Evolutionary conservation across 1,139 yeast genomes (phyloP), one percentile per base, ranked within the genome.

Genomic region (Saccharomyces hybrid): DNA sequence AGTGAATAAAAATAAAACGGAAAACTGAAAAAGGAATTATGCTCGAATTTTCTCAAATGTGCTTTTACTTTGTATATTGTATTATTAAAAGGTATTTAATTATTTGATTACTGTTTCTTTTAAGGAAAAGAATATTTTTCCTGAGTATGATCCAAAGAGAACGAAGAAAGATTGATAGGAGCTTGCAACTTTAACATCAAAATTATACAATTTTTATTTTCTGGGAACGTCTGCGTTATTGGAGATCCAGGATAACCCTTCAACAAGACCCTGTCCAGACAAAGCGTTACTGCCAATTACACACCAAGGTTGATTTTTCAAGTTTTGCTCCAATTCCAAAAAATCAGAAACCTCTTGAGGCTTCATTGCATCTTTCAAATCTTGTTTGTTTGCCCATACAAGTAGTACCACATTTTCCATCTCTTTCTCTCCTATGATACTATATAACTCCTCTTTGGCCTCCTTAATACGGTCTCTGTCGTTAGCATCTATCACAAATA

Each of bases 361-460:
- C 62, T 78, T 81, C 64, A 81, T 70, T 47, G 89, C 80, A 34
- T 77, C 77, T n/a, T 77, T 76, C 52, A 83, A 73, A 73, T 90
- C 97, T 71, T 90, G 97, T 71, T 90, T 90, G 73, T 90, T 90
- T 54, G 97, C 97, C 75, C 89, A 83, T 11, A 90, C 95, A 57
- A 89, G 78, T 65, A 90, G 72, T 58, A 88, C 76, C 58, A 93
- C 90, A 59, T 85, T 84, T 62, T 82, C 81, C 79, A 90, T 84
- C 69, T 88, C 96, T 60, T 88, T 84, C 54, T 73, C 76, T 46
- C 69, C 62, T 59, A 90, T 81, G 49, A 90, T 89, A 63, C 93
- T 80, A 70, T 79, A 81, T 64, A 91, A 75, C 67, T 89, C 97
- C 60, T 78, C 81, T 63, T 86, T 86, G 27, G 95, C 87, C 70